Evolutionary conservation across 2,329 filamentous ascomycete genomes (phyloP).

Genomic region (Cladorrhinum sp.): DNA sequence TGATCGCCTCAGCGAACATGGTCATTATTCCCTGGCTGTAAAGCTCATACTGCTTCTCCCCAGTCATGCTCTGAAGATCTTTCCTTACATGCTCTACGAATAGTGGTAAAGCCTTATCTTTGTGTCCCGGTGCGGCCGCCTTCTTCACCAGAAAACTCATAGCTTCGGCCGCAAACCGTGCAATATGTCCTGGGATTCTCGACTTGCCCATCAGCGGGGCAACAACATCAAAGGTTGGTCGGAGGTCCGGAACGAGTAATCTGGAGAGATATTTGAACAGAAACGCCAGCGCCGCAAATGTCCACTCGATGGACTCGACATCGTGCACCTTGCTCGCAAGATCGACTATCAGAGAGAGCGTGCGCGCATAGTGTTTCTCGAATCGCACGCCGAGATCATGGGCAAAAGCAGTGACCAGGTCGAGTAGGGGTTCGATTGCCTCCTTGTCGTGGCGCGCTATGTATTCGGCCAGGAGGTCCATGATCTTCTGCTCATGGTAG

Average conservation of each 20-base stretch:
- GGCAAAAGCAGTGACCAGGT: conserved; percentile 89
- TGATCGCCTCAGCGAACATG: conserved; percentile 80
- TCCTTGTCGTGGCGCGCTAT: conserved; percentile 76
- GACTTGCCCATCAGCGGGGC: conserved; percentile 79
- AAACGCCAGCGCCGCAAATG: conserved; percentile 89
- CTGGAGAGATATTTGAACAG: conserved; percentile 95
- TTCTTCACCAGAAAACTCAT: conserved; percentile 93
- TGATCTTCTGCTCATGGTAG: conserved; percentile 83
- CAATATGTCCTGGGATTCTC: conserved; percentile 79
- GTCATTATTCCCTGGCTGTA: conserved; percentile 90
- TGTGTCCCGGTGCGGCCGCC: conserved; percentile 72
- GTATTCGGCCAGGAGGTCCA: conserved; percentile 70
- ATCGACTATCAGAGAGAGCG: conserved; percentile 70
- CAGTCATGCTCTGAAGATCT: conserved; percentile 57
- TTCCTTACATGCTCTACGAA: conserved; percentile 71
- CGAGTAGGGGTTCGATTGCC: conserved; percentile 80
- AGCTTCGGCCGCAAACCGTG: conserved; percentile 89
- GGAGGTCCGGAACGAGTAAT: conserved; percentile 78
- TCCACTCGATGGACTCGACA: conserved; percentile 94
- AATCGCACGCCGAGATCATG: conserved; percentile 86
- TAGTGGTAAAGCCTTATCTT: conserved; percentile 66
- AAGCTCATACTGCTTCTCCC: conserved; percentile 58
- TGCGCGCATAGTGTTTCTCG: conserved; percentile 78
- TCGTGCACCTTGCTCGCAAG: conserved; percentile 75
- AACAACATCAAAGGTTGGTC: conserved; percentile 80